Evolutionary conservation across 257 asterid species (phyloP).

Genomic region (Penstemon eatonii): DNA sequence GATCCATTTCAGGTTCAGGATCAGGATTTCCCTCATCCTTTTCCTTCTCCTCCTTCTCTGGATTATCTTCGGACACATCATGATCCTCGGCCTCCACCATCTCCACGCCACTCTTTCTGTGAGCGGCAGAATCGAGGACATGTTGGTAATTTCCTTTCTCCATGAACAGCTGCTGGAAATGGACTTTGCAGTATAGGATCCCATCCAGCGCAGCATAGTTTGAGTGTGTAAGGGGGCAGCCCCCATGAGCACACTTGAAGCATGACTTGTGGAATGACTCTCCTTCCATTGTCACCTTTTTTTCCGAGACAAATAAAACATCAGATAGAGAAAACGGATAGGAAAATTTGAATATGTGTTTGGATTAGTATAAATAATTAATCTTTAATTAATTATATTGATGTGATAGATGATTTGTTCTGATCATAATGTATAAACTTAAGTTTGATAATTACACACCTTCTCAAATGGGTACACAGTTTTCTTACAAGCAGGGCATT

Average conservation of each 20-base stretch:
- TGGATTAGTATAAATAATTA: too few relatives aligned
- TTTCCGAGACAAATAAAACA: background rate
- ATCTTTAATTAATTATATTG: too few relatives aligned
- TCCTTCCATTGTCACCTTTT: conserved; percentile 45
- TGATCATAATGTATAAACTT: too few relatives aligned
- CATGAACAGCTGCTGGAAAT: conserved; percentile 51
- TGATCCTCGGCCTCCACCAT: conserved; percentile 20
- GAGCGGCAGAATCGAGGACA: conserved; percentile 44
- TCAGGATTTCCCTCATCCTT: conserved; percentile 22
- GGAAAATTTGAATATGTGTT: background rate
- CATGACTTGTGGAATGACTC: conserved; percentile 51
- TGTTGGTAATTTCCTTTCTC: conserved; percentile 57
- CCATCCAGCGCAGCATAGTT: conserved; percentile 50
- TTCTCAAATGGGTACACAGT: conserved; percentile 54
- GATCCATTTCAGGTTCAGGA: conserved; percentile 22
- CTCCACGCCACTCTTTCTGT: conserved; percentile 38
- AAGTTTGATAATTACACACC: conserved; percentile 28
- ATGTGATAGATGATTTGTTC: too few relatives aligned
- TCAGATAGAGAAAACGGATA: background rate
- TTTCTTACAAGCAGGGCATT: conserved; percentile 45
- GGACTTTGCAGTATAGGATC: conserved; percentile 48
- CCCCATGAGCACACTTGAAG: conserved; percentile 54
- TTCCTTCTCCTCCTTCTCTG: conserved; percentile 21
- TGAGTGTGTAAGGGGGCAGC: conserved; percentile 48
- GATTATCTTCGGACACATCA: conserved; percentile 17